phyloP scores from a whole-genome alignment of 208 protist species.

The Strigomonas culicis region DNA sequence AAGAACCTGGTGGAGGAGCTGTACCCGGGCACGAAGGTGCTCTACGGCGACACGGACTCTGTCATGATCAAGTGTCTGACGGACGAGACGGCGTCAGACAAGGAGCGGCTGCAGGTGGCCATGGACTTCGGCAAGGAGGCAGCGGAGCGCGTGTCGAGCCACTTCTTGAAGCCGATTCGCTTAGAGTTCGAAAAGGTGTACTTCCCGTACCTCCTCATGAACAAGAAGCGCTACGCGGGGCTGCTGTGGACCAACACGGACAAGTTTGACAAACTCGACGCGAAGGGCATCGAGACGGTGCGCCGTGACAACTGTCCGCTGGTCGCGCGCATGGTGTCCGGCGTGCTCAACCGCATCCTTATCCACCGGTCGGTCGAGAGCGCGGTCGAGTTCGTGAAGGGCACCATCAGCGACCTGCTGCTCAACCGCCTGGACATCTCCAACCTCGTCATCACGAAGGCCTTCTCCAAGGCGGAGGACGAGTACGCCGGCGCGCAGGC shows the following conservation, averaged over 20 bases:
- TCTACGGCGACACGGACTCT: conserved; percentile 99
- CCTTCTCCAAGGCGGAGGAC: conserved; percentile 92
- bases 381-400: conserved; percentile 90
- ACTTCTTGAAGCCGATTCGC: conserved; percentile 96
- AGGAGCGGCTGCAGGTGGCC: conserved; percentile 49
- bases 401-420: conserved; percentile 83
- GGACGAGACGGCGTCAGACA: conserved; percentile 58
- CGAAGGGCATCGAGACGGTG: conserved; percentile 99
- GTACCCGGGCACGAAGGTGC: conserved; percentile 96
- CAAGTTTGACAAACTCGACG: conserved; percentile 98
- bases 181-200: conserved; percentile 99
- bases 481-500: conserved; percentile 92
- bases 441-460: conserved; percentile 83
- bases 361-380: conserved; percentile 83
- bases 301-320: conserved; percentile 99
- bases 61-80: conserved; percentile 97
- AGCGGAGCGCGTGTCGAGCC: conserved; percentile 81
- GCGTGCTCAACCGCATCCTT: conserved; percentile 83
- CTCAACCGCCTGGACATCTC: conserved; percentile 86
- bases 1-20: conserved; percentile 92
- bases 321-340: conserved; percentile 76
- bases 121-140: conserved; percentile 91
- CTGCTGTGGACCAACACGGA: conserved; percentile 98
- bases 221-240: conserved; percentile 99
- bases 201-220: conserved; percentile 99